A percentile compares a stretch with the other conserved stretches of the same genome.
Evolutionary conservation across 2,329 filamentous ascomycete genomes (phyloP).

Genomic region (Aspergillus latus): DNA sequence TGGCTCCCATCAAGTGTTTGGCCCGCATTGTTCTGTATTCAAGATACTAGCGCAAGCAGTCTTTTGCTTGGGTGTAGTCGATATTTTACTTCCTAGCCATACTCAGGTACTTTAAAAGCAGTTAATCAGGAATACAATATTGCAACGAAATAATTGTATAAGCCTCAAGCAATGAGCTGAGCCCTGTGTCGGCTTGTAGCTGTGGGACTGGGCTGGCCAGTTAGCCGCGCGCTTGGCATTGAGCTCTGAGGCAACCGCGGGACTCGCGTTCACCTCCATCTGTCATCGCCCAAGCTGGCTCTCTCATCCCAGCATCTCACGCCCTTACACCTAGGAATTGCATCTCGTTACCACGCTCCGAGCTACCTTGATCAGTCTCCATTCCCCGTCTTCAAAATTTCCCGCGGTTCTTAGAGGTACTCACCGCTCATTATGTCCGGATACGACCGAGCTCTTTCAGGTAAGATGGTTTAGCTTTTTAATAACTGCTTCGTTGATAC

Average conservation of each 20-base stretch:
- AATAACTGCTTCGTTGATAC: slow-evolving; percentile 2
- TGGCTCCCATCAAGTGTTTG: no score
- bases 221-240: slow-evolving; percentile 29
- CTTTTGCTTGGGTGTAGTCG: no score
- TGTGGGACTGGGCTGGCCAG: slow-evolving; percentile 3
- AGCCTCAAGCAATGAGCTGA: not conserved
- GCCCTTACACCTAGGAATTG: slow-evolving; percentile 19
- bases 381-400: slow-evolving; percentile 8
- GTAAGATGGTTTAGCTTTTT: slow-evolving; percentile 57
- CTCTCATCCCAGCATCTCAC: slow-evolving; percentile 17
- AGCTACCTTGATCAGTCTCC: slow-evolving; percentile 4
- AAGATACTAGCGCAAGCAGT: no score
- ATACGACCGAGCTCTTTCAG: slow-evolving; percentile 98
- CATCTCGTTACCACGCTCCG: slow-evolving; percentile 7
- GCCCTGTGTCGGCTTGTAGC: not conserved
- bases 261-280: slow-evolving; percentile 29
- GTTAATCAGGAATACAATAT: not conserved
- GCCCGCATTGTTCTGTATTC: no score
- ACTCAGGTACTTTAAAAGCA: no score
- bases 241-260: slow-evolving; percentile 30
- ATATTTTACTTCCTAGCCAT: no score
- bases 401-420: not conserved
- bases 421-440: slow-evolving; percentile 66
- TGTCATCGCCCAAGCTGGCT: slow-evolving; percentile 25
- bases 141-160: not conserved